Evolutionary conservation across 1,284 basidiomycete genomes (phyloP), one percentile per base, ranked within the genome.

Genomic region (Erythrobasidium hasegawianum): DNA sequence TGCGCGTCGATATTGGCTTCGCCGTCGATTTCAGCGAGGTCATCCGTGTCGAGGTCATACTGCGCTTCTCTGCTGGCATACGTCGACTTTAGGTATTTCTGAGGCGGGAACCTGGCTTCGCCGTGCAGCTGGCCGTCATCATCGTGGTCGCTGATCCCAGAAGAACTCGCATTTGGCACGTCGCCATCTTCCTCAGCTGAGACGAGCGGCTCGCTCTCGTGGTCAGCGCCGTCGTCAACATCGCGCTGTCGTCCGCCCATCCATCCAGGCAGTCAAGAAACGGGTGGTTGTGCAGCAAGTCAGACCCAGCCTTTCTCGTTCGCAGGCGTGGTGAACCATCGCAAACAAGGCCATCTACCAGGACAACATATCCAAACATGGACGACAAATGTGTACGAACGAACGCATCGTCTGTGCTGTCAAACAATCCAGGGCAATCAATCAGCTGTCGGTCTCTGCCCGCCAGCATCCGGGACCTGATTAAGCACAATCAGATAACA

Each of bases 51-150:
- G 9, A 72, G 70, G 27, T 78, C 78, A 70, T 74, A 79, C 29
- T 75, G 71, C 1, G 75, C 74, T 68, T 79, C 78, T 54, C 78
- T 72, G 2, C 74, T 75, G 1, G 75, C 68, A 13, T 68, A 60
- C 18, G 72, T 73, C 1, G 73, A 77, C 54, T 64, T 64, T n/a
- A 64, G 61, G 20, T 64, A 64, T 24, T 47, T 64, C 2, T 52
- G 53, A 2, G 61, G 61, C 16, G 61, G 61, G n/a, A 54, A 64
- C 11, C 41, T 16, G 50, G n/a, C 50, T 7, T 29, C 26, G 50
- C 18, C 8, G 9, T 24, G 7, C 14, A 9, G 16, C 26, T 24
- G 49, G 16, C n/a, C 1, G n/a, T 20, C 45, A 9, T 14, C 16
- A 4, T n/a, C 53, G 47, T 13, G 20, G 4, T 45, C 33, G 33